Percentiles rank a stretch among this genome's conserved stretches.
These are phyloP conservation scores for Penicillium pancosmium DNA, from an alignment of 495 filamentous ascomycete genomes.

Conservation along the genomic window DNA sequence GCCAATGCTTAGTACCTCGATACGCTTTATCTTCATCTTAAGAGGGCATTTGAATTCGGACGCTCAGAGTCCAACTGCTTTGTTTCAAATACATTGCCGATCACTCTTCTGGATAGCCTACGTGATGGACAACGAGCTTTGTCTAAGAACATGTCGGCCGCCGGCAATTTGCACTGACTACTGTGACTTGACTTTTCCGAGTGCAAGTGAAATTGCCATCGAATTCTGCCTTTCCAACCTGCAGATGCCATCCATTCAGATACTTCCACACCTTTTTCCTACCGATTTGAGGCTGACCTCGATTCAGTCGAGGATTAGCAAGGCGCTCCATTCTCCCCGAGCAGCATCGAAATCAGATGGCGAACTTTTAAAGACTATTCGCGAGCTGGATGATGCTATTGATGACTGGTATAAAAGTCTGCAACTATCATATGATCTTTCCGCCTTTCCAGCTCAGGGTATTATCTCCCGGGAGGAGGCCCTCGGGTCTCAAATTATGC, in stretches of 20 bases:
- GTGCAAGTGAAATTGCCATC: not conserved
- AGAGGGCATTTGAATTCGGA: not conserved
- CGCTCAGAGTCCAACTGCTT: not conserved
- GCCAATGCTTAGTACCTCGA: not conserved
- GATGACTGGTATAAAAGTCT: not conserved
- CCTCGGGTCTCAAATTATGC: not conserved
- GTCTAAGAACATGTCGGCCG: not conserved
- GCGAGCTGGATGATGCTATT: not conserved
- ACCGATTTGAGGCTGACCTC: not conserved
- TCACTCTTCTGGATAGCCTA: slow-evolving; percentile 2
- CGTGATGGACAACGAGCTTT: slow-evolving; percentile 1
- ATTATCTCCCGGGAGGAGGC: not conserved
- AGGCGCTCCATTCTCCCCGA: not conserved
- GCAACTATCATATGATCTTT: not conserved
- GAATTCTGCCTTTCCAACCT: not conserved
- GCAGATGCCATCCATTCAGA: not conserved
- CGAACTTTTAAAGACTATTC: not conserved
- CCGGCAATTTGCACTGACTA: slow-evolving; percentile 1
- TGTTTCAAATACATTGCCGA: slow-evolving; percentile 1
- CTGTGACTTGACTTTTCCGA: slow-evolving; percentile 1
- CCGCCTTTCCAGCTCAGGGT: not conserved
- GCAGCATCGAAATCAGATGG: not conserved
- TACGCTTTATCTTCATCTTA: not conserved
- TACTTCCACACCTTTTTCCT: not conserved
- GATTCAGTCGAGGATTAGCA: not conserved